phyloP scores from a whole-genome alignment of 129 eudicot genomes.

The sunflower (Helianthus annuus) region DNA sequence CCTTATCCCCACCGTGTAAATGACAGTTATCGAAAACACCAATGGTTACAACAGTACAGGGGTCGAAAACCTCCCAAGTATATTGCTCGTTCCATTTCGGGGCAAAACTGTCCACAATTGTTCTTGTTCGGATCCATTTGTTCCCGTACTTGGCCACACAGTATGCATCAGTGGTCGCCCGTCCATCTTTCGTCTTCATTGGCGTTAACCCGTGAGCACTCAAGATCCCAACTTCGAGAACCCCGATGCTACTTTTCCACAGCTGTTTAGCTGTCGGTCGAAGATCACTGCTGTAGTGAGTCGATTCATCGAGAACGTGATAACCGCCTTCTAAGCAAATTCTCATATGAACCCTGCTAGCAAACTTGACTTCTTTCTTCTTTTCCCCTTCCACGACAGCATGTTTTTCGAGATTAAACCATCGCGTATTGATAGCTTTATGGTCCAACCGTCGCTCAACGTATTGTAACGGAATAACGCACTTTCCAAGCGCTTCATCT shows the following conservation, averaged over 20 bases:
- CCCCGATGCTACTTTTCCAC: slow-evolving; percentile 19
- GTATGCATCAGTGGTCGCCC: slow-evolving; percentile 59
- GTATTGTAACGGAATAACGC: slow-evolving; percentile 17
- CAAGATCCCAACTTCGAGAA: slow-evolving; percentile 27
- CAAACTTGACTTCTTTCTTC: slow-evolving; percentile 1
- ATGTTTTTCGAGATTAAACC: slow-evolving; percentile 13
- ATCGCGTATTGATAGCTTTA: not conserved
- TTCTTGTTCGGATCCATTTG: slow-evolving; percentile 26
- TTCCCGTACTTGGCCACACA: slow-evolving; percentile 78
- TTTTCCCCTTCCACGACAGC: not conserved
- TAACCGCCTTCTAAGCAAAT: slow-evolving; percentile 32
- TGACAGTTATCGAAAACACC: slow-evolving; percentile 19
- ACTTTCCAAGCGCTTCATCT: slow-evolving; percentile 13
- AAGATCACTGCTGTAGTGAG: slow-evolving; percentile 24
- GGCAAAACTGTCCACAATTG: not conserved
- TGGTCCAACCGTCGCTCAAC: slow-evolving; percentile 22
- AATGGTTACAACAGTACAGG: slow-evolving; percentile 18
- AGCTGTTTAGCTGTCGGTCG: slow-evolving; percentile 23
- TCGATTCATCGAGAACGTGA: slow-evolving; percentile 34
- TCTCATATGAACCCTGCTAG: slow-evolving; percentile 22
- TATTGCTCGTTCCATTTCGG: slow-evolving; percentile 32
- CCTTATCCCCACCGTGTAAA: slow-evolving; percentile 15
- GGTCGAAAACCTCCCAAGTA: slow-evolving; percentile 32
- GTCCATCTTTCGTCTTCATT: slow-evolving; percentile 64
- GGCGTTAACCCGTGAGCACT: slow-evolving; percentile 37